Base-by-base conservation (phyloP, 257 asterid genomes). In the Perilla frutescens region DNA sequence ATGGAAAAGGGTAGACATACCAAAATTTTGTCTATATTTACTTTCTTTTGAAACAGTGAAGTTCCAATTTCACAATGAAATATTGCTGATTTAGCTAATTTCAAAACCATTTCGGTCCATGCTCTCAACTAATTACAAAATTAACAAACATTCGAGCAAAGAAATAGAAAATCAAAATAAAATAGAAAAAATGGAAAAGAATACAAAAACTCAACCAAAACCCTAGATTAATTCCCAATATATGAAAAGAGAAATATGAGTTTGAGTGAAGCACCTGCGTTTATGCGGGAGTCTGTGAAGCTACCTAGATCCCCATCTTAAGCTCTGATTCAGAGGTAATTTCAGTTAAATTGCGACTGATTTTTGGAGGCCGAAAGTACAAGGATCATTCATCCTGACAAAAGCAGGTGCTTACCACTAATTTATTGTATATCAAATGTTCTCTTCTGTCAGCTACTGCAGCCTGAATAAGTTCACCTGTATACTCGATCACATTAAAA, bases 401-500 rank as follows among this genome's bases (percentile, higher is more conserved):
- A 65, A 76, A 70, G 49, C 39, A 76, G 58, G 78, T 47, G 70
- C 95, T 79, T 82, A 95, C 99, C 94, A 95, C 98, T 83, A 95
- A 81, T 71, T 96, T 90, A 84, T 95, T 90, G 82, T 95, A 95
- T 66, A 87, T 89, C 74, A 85, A 74, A 74, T 88, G 98, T 68
- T 95, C 99, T 79, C 99, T 92, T 80, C 92, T 87, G 87, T 95
- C 99, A 74, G 98, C 98, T 50, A 95, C 87, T 67, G 93, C 79
- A 78, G 97, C 90, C 71, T 96, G 89, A 75, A 95, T 96, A 75
- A 90, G 85, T 85, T 95, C 99, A 50, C 99, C 99, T 67, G 83
- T 82, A 84, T 95, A 95, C 79, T 95, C 99, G 62, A 95, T 90
- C 60, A 95, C 87, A 98, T 95, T 77, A 43, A 67, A 72, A 34